A percentile compares a stretch with the other conserved stretches of the same genome.
Conservation (phyloP, 2,329 filamentous ascomycete genomes). For the Whalleya microplaca region DNA sequence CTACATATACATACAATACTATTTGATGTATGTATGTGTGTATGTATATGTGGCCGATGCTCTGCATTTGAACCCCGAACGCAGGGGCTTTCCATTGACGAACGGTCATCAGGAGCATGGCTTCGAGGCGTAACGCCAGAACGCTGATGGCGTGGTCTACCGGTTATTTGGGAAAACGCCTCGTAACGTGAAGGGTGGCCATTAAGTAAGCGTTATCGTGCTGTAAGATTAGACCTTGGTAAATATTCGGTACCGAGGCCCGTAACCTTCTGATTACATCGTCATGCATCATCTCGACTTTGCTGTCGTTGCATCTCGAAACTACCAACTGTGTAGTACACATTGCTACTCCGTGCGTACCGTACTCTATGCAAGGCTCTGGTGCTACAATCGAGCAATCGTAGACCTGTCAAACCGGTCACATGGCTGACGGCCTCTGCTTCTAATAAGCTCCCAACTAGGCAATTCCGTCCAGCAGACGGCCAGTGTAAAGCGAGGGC, state of each 20-base stretch:
- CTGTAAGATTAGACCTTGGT: background rate
- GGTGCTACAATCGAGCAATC: background rate
- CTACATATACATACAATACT: background rate
- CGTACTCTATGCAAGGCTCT: background rate
- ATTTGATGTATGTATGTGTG: too few relatives aligned
- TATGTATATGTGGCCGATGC: background rate
- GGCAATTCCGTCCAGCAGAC: background rate
- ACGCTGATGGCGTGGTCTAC: background rate
- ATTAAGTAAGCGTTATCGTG: too few relatives aligned
- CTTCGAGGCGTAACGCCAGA: background rate
- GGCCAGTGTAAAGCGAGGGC: background rate
- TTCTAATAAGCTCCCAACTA: background rate
- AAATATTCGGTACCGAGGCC: background rate
- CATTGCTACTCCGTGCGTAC: background rate
- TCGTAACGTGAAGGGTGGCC: background rate
- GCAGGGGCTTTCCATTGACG: background rate
- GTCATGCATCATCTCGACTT: background rate
- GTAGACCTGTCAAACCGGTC: background rate
- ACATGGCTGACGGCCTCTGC: background rate
- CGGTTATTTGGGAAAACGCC: background rate
- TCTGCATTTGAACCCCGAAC: background rate
- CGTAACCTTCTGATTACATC: background rate
- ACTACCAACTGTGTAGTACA: background rate
- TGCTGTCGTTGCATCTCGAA: background rate
- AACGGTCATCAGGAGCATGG: background rate